A percentile compares a stretch with the other conserved stretches of the same genome.
phyloP scores from a whole-genome alignment of 2,329 filamentous ascomycete species.

The Ophiognomonia clavigignenti-juglandacearum region DNA sequence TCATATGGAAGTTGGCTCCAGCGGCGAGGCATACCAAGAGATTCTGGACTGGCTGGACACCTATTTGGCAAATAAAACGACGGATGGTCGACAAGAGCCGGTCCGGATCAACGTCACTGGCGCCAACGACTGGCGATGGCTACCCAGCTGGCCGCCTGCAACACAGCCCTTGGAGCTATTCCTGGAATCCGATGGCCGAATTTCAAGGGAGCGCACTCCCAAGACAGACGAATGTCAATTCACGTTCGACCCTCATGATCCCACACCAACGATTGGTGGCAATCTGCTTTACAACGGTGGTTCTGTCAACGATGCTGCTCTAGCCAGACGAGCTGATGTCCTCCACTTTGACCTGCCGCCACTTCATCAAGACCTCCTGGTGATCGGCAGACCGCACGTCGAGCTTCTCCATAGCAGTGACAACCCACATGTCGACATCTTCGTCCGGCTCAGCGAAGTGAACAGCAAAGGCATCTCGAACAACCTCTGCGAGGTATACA shows the following conservation, averaged over 20 bases:
- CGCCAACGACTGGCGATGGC: constrained; percentile 10
- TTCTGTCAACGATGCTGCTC: constrained; percentile 16
- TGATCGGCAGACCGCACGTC: constrained; percentile 19
- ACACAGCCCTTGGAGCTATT: constrained; percentile 7
- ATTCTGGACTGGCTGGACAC: constrained; percentile 9
- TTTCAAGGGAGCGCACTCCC: not conserved
- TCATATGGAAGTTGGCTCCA: not conserved
- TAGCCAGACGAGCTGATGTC: constrained; percentile 20
- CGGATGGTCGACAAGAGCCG: not conserved
- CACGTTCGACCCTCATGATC: constrained; percentile 22
- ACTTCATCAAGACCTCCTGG: constrained; percentile 17
- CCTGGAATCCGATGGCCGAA: constrained; percentile 1
- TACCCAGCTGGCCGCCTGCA: constrained; percentile 14
- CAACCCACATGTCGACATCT: constrained; percentile 20
- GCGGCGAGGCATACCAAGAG: constrained; percentile 1
- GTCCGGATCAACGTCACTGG: constrained; percentile 11
- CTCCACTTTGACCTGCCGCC: constrained; percentile 19
- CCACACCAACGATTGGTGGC: constrained; percentile 21
- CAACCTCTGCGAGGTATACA: constrained; percentile 20
- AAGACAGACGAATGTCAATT: constrained; percentile 13
- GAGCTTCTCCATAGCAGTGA: constrained; percentile 21
- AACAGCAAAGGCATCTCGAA: constrained; percentile 19
- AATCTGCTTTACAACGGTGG: constrained; percentile 13
- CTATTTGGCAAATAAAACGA: constrained; percentile 5
- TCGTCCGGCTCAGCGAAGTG: constrained; percentile 22